Conservation (phyloP, 192 early-diverging fungal genomes). For the Spizellomyces punctatus region DNA sequence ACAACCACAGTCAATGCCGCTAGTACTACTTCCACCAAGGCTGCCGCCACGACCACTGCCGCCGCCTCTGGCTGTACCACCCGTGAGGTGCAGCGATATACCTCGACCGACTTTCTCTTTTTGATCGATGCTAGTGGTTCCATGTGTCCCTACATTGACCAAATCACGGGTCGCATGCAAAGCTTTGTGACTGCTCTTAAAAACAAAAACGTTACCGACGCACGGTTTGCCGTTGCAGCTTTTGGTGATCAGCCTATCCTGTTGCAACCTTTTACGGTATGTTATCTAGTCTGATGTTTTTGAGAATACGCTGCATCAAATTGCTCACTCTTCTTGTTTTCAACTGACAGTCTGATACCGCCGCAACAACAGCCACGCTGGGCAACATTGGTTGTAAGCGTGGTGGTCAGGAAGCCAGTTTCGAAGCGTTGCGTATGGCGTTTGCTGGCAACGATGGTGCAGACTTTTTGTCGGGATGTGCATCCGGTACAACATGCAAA, state of each 20-base stretch:
- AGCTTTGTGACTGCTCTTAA: slow-evolving; percentile 29
- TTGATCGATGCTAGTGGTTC: slow-evolving; percentile 34
- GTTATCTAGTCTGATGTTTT: slow-evolving; percentile 9
- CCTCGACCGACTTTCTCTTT: slow-evolving; percentile 42
- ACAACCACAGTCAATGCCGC: background rate
- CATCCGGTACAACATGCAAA: slow-evolving; percentile 7
- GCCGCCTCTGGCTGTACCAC: slow-evolving; percentile 14
- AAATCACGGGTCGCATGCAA: slow-evolving; percentile 24
- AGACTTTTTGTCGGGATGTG: slow-evolving; percentile 8
- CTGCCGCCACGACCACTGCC: background rate
- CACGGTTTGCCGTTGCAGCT: slow-evolving; percentile 39
- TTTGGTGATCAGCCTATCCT: slow-evolving; percentile 37
- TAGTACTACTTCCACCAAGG: background rate
- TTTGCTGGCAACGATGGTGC: slow-evolving; percentile 29
- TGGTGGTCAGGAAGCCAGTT: slow-evolving; percentile 41
- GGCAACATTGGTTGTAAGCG: slow-evolving; percentile 22
- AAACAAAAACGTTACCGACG: slow-evolving; percentile 27
- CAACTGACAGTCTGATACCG: slow-evolving; percentile 3
- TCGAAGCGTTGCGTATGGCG: slow-evolving; percentile 44
- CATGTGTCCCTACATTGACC: slow-evolving; percentile 45
- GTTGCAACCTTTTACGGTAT: slow-evolving; percentile 32
- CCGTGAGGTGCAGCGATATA: slow-evolving; percentile 19
- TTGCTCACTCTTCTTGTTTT: background rate
- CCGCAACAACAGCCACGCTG: slow-evolving; percentile 19
- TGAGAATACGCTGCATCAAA: background rate